phyloP scores from a whole-genome alignment of 2,329 filamentous ascomycete species.

The Colletotrichum sp. region DNA sequence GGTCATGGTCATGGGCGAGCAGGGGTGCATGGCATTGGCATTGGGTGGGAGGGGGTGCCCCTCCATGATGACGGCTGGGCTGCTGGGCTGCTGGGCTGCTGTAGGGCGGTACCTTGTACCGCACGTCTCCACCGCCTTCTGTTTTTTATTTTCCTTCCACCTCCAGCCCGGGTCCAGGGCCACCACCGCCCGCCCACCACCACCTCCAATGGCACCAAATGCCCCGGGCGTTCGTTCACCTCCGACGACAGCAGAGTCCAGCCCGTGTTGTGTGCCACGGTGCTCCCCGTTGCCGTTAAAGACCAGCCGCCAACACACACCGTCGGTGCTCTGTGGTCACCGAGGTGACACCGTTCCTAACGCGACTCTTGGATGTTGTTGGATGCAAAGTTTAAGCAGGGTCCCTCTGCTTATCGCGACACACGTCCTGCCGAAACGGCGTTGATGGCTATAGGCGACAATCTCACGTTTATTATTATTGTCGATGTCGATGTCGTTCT shows the following conservation, averaged over 20 bases:
- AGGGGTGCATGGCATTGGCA: background rate
- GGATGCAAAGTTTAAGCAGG: conserved; percentile 2
- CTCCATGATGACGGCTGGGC: conserved; percentile 20
- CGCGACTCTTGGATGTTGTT: conserved; percentile 18
- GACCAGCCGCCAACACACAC: background rate
- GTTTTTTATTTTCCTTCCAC: background rate
- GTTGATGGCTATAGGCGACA: background rate
- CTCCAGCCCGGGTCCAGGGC: background rate
- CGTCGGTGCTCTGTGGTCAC: conserved; percentile 14
- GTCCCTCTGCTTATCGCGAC: background rate
- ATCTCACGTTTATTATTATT: background rate
- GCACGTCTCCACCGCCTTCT: background rate
- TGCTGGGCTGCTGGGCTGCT: background rate
- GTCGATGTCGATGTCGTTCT: background rate
- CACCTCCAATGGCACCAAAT: background rate
- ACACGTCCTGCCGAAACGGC: background rate
- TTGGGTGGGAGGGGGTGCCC: background rate
- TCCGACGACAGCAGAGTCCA: background rate
- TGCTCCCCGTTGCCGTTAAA: conserved; percentile 2
- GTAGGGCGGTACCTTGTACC: conserved; percentile 8
- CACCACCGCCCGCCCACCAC: background rate
- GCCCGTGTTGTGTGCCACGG: background rate
- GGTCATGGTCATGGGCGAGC: background rate
- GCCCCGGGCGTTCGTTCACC: background rate
- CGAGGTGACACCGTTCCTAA: conserved; percentile 15